Evolutionary conservation across 176 grass and related monocot species (phyloP).

Genomic region (Oryza brachyantha): DNA sequence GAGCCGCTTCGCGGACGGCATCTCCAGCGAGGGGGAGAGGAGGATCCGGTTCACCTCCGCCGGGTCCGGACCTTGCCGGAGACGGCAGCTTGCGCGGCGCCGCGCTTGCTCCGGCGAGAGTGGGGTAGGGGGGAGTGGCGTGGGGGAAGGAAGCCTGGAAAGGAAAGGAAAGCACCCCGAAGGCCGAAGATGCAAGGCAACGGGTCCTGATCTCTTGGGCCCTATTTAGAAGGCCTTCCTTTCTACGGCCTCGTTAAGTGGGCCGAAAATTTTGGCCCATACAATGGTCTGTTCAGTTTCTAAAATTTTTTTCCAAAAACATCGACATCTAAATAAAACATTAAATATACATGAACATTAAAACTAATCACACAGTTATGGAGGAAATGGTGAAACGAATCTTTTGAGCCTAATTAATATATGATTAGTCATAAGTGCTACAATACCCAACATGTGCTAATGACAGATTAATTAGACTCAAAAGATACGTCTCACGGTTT

Average conservation of each 20-base stretch:
- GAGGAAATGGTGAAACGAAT: no score
- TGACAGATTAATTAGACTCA: no score
- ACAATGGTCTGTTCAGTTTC: no score
- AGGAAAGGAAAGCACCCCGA: background rate
- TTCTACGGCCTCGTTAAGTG: background rate
- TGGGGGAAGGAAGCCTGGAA: background rate
- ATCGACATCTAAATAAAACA: no score
- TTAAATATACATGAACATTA: no score
- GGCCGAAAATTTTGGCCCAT: no score
- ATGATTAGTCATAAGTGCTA: no score
- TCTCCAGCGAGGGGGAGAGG: conserved; percentile 7
- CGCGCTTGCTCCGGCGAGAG: background rate
- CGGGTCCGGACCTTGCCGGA: conserved; percentile 16
- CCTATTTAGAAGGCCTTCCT: background rate
- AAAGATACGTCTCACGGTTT: no score
- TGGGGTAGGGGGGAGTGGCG: conserved; percentile 1
- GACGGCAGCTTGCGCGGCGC: background rate
- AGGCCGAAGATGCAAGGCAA: background rate
- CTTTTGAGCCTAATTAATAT: no score
- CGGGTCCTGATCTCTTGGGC: background rate
- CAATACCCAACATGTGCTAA: no score
- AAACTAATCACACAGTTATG: no score
- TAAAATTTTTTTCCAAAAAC: no score
- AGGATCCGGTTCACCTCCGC: background rate
- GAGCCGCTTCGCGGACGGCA: conserved; percentile 57